Percentiles rank a stretch among this genome's conserved stretches.
These are phyloP conservation scores for Phytophthora meadii DNA, from an alignment of 352 stramenopile genomes.

Conservation along the genomic window DNA sequence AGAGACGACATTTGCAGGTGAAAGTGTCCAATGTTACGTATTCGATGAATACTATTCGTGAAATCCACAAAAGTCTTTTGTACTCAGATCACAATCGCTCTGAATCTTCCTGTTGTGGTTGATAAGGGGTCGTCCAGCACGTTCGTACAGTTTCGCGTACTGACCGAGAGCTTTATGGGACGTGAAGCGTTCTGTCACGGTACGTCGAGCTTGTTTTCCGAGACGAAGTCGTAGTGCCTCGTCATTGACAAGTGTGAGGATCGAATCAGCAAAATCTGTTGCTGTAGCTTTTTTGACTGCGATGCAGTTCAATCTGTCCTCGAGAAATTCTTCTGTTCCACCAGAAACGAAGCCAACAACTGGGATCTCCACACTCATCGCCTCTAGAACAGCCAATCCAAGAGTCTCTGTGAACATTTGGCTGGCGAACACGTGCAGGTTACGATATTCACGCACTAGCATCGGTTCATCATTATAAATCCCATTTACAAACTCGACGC, in stretches of 20 bases:
- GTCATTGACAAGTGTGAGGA: slow-evolving; percentile 42
- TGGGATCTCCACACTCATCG: slow-evolving; percentile 62
- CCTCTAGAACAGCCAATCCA: slow-evolving; percentile 59
- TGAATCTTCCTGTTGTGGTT: background rate
- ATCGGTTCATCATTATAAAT: slow-evolving; percentile 53
- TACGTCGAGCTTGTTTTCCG: slow-evolving; percentile 42
- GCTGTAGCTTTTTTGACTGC: slow-evolving; percentile 42
- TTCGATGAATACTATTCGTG: too few species aligned
- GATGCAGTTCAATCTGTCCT: slow-evolving; percentile 53
- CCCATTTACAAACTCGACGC: slow-evolving; percentile 50
- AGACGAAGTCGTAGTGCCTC: slow-evolving; percentile 27
- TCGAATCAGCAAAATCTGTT: slow-evolving; percentile 29
- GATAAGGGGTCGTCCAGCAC: slow-evolving; percentile 16
- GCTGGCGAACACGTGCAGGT: slow-evolving; percentile 54
- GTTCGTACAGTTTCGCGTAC: slow-evolving; percentile 52
- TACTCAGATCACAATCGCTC: slow-evolving; percentile 4
- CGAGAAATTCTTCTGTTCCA: slow-evolving; percentile 55
- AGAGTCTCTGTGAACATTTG: slow-evolving; percentile 59
- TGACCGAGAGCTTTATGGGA: slow-evolving; percentile 30
- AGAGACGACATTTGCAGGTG: background rate
- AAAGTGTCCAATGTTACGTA: too few species aligned
- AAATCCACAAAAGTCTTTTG: too few species aligned
- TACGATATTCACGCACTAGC: slow-evolving; percentile 38
- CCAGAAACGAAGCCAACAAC: slow-evolving; percentile 58
- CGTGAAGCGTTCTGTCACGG: slow-evolving; percentile 47